Conservation (phyloP, 495 filamentous ascomycete species). For the Neurospora africana region DNA sequence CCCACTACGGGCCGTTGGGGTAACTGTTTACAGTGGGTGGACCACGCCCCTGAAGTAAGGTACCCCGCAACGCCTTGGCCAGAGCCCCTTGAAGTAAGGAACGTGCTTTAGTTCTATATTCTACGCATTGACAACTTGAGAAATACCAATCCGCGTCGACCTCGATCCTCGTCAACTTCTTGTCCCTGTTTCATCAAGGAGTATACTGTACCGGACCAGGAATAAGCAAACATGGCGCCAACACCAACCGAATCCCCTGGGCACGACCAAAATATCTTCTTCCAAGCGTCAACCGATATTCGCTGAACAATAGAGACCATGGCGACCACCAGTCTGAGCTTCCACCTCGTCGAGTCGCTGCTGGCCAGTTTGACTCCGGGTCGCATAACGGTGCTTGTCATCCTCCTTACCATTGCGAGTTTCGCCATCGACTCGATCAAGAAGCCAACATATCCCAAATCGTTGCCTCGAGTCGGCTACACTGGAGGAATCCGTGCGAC, state of each 20-base stretch:
- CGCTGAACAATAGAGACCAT: neutral
- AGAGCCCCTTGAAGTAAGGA: neutral
- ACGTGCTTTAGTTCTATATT: neutral
- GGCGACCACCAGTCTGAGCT: conserved; percentile 11
- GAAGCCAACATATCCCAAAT: conserved; percentile 22
- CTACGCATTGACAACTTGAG: neutral
- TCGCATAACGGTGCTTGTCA: conserved; percentile 5
- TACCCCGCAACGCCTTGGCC: neutral
- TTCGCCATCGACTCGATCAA: conserved; percentile 24
- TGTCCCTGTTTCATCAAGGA: neutral
- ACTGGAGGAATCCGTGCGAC: conserved; percentile 16
- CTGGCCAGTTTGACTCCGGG: conserved; percentile 13
- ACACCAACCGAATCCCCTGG: neutral
- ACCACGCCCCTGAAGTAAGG: neutral
- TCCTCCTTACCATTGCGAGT: conserved; percentile 19
- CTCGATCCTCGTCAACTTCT: neutral
- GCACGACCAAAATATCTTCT: neutral
- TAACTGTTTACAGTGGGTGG: neutral
- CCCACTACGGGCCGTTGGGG: neutral
- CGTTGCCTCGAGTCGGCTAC: conserved; percentile 23
- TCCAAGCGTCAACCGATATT: neutral
- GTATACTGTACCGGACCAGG: neutral
- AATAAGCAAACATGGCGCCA: neutral
- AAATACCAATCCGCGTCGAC: neutral
- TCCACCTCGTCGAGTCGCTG: conserved; percentile 17